phyloP scores from a whole-genome alignment of 2,329 filamentous ascomycete genomes.

The Botrytis byssoidea region DNA sequence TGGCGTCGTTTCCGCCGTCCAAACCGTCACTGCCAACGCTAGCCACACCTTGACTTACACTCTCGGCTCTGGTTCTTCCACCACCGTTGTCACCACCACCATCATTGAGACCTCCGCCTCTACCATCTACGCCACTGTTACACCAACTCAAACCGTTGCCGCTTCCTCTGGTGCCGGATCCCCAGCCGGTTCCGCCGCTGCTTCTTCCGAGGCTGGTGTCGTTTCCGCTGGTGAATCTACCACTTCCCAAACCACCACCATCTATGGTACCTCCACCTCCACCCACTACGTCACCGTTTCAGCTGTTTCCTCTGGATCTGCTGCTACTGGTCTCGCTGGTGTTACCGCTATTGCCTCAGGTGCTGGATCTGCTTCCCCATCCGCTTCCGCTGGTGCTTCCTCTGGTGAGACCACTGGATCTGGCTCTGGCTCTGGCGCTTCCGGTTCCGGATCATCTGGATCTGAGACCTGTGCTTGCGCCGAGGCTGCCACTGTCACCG shows the following conservation, averaged over 20 bases:
- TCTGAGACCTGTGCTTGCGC: slow-evolving; percentile 19
- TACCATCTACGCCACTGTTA: slow-evolving; percentile 33
- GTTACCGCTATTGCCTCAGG: slow-evolving; percentile 7
- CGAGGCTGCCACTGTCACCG: slow-evolving; percentile 32
- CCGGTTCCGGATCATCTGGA: slow-evolving; percentile 18
- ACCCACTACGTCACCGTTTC: slow-evolving; percentile 31
- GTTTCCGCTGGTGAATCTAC: slow-evolving; percentile 1
- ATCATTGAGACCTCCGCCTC: slow-evolving; percentile 42
- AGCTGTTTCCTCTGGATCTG: slow-evolving; percentile 1
- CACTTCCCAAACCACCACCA: slow-evolving; percentile 25
- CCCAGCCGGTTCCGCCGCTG: slow-evolving; percentile 7
- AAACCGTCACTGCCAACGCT: background rate
- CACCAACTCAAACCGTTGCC: slow-evolving; percentile 5
- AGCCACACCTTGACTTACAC: slow-evolving; percentile 42
- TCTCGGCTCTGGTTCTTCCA: slow-evolving; percentile 42
- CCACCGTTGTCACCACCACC: slow-evolving; percentile 47
- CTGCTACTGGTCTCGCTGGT: slow-evolving; percentile 19
- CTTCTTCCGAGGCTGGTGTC: background rate
- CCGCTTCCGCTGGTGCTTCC: background rate
- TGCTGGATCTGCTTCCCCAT: slow-evolving; percentile 16
- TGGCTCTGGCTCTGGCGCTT: background rate
- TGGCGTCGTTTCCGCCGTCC: slow-evolving; percentile 15
- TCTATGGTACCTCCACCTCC: slow-evolving; percentile 27
- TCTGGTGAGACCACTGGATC: background rate
- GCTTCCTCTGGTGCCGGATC: background rate